Evolutionary conservation across 2,329 filamentous ascomycete genomes (phyloP).

Genomic region (Calycina marina): DNA sequence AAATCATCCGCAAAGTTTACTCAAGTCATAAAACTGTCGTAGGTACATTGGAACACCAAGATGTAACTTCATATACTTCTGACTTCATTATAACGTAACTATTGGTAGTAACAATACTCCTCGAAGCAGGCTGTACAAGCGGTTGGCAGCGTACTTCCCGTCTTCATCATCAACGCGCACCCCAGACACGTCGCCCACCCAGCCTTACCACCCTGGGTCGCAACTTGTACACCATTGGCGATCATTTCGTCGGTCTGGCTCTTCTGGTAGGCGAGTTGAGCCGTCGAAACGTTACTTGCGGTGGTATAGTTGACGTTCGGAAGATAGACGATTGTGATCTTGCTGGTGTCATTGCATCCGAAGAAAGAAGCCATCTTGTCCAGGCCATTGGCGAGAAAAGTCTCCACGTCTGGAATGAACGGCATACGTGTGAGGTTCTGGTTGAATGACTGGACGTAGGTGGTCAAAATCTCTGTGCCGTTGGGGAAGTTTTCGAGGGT

Average conservation of each 20-base stretch:
- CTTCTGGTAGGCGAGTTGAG: slow-evolving; percentile 24
- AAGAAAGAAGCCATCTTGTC: slow-evolving; percentile 26
- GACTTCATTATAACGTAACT: too few species aligned
- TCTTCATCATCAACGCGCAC: slow-evolving; percentile 27
- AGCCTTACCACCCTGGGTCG: slow-evolving; percentile 20
- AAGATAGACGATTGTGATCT: slow-evolving; percentile 20
- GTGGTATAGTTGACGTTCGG: slow-evolving; percentile 28
- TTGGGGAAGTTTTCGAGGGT: slow-evolving; percentile 26
- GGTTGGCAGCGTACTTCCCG: slow-evolving; percentile 19
- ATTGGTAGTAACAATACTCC: slow-evolving; percentile 27
- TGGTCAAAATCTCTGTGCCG: slow-evolving; percentile 26
- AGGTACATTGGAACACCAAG: too few species aligned
- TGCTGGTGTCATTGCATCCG: slow-evolving; percentile 25
- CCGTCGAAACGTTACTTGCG: slow-evolving; percentile 19
- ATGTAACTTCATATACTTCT: too few species aligned
- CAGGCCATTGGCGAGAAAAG: slow-evolving; percentile 22
- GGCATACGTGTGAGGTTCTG: slow-evolving; percentile 27
- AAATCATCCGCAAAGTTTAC: too few species aligned
- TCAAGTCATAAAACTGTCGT: too few species aligned
- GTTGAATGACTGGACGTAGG: slow-evolving; percentile 12
- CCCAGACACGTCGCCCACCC: slow-evolving; percentile 28
- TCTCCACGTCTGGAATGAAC: slow-evolving; percentile 24
- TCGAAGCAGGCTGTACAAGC: slow-evolving; percentile 27
- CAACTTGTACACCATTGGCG: slow-evolving; percentile 26
- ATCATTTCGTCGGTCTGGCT: slow-evolving; percentile 26